phyloP scores from a whole-genome alignment of 768 basidiomycete genomes.

The Rhizopogon vulgaris region DNA sequence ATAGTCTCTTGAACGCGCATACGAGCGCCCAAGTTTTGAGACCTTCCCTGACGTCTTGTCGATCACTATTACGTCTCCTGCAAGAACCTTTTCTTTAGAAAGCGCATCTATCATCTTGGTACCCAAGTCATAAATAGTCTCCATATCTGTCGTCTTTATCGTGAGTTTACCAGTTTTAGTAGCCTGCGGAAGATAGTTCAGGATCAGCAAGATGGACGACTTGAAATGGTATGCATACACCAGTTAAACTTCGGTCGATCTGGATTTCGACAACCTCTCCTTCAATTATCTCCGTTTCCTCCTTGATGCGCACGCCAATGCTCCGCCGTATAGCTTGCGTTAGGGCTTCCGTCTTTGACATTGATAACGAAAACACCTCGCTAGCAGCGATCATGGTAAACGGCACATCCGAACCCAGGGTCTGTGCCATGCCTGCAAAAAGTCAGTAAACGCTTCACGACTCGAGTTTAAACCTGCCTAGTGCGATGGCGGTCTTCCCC shows the following conservation, averaged over 20 bases:
- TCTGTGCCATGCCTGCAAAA: constrained; percentile 86
- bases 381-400: constrained; percentile 98
- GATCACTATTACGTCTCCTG: constrained; percentile 92
- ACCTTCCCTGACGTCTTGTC: constrained; percentile 98
- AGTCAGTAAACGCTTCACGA: not conserved
- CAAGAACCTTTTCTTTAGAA: constrained; percentile 93
- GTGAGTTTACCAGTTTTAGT: constrained; percentile 98
- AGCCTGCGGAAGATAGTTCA: constrained; percentile 46
- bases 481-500: constrained; percentile 96
- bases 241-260: constrained; percentile 94
- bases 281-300: constrained; percentile 95
- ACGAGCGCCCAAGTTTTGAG: constrained; percentile 92
- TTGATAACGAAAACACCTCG: constrained; percentile 96
- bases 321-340: constrained; percentile 94
- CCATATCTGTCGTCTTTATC: constrained; percentile 99
- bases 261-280: constrained; percentile 99
- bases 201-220: not conserved
- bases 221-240: constrained; percentile 43
- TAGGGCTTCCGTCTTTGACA: constrained; percentile 97
- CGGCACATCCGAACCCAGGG: constrained; percentile 88
- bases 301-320: constrained; percentile 96
- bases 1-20: constrained; percentile 95
- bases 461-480: constrained; percentile 52
- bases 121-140: constrained; percentile 97
- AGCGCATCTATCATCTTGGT: constrained; percentile 99